Base-by-base conservation (phyloP, 306 rosid genomes). In the Lupinus albus region DNA sequence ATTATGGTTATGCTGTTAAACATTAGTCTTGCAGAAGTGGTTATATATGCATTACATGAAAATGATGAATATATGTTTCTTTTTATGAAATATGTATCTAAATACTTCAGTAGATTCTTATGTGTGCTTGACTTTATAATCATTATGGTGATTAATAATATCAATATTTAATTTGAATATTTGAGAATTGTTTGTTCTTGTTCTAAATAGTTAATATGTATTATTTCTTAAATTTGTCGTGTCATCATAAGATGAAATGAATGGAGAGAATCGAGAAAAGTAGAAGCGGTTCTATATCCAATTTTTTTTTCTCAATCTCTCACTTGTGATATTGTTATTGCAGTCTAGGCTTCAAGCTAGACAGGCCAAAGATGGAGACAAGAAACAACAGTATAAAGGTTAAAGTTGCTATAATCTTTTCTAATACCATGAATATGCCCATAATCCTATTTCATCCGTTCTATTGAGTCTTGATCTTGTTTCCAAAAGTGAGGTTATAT, bases 301-400 rank as follows among this genome's bases (percentile, higher is more conserved):
- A 61, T 53, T 33, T 70, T 52, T 1, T 47, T 42, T 52, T 54
- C 53, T 45, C 38, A 61, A 42, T 44, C 17, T 69, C 55, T 50
- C 28, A 38, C 61, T 33, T 62, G n/a, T 53, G 44, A 55, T 77
- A 64, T 70, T 71, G 64, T 44, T 71, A 45, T 64, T 80, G 58
- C 88, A 89, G 98, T 67, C 97, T 10, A 83, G 97, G 75, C 99
- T 93, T 83, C 99, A 93, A 77, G 96, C 90, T 13, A 86, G 83
- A 61, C 99, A 90, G 80, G 80, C 71, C 55, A 77, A 78, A 47
- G 80, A 73, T 4, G 88, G 86, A 61, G 99, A 93, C 82, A 90
- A 68, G 74, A 88, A 85, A 72, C 94, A 67, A 64, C 84, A 80
- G 48, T 93, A 93, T 63, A 82, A 90, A 88, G 99, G 98, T 93